phyloP scores from a whole-genome alignment of 306 rosid species.

The Casuarina cunninghamiana region DNA sequence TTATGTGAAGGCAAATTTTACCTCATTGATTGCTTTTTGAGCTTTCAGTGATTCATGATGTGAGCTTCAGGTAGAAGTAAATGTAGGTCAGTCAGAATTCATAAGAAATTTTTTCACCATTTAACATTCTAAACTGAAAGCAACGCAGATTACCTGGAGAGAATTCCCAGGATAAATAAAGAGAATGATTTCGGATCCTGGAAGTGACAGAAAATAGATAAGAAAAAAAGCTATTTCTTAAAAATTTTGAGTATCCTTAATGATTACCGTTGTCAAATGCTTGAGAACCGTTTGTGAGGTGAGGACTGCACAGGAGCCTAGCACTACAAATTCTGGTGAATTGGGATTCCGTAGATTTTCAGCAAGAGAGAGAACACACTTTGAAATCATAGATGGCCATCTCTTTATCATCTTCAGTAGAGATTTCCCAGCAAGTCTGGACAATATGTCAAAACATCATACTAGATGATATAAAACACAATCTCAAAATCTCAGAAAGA shows the following conservation, averaged over 20 bases:
- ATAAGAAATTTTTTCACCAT: conserved; percentile 15
- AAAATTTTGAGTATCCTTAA: conserved; percentile 30
- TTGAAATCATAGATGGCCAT: conserved; percentile 94
- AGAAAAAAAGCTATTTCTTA: conserved; percentile 30
- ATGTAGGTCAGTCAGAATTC: conserved; percentile 27
- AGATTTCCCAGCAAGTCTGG: conserved; percentile 92
- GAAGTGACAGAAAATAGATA: conserved; percentile 37
- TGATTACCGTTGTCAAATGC: conserved; percentile 80
- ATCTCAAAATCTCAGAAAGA: neutral
- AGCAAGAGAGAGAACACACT: conserved; percentile 78
- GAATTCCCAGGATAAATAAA: conserved; percentile 79
- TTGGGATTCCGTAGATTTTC: conserved; percentile 58
- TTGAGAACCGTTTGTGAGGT: conserved; percentile 86
- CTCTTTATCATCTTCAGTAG: conserved; percentile 87
- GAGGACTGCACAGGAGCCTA: conserved; percentile 96
- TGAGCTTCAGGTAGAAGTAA: conserved; percentile 63
- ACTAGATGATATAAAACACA: conserved; percentile 28
- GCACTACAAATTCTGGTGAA: conserved; percentile 78
- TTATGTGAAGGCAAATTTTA: conserved; percentile 38
- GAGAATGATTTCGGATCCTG: conserved; percentile 85
- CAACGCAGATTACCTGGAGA: conserved; percentile 70
- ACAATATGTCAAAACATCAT: conserved; percentile 27
- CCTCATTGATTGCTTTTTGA: conserved; percentile 97
- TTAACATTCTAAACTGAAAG: conserved; percentile 20
- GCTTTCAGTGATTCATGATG: conserved; percentile 97